Percentiles rank a stretch among this genome's conserved stretches.
phyloP scores from a whole-genome alignment of 345 rosid genomes.

The Turnera subulata region DNA sequence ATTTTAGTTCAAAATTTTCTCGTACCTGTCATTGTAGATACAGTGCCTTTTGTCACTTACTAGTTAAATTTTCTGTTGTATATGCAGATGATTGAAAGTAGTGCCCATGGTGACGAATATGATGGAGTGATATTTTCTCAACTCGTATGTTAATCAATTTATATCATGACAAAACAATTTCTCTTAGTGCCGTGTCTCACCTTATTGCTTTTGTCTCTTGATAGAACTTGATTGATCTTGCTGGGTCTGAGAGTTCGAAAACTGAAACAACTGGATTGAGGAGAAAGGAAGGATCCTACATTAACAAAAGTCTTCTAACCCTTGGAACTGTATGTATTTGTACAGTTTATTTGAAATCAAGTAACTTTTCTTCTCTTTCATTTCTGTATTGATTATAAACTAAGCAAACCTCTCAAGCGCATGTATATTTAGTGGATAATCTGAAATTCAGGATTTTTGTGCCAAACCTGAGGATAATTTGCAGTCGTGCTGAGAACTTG shows the following conservation, averaged over 20 bases:
- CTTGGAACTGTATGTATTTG: conserved; percentile 84
- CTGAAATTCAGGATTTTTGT: neutral
- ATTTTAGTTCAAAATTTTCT: neutral
- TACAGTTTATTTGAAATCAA: neutral
- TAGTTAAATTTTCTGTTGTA: neutral
- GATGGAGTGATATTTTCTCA: conserved; percentile 99
- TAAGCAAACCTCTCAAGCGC: no score
- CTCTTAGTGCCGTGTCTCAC: conserved; percentile 7
- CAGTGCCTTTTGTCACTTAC: neutral
- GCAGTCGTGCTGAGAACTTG: conserved; percentile 5
- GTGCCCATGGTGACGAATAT: conserved; percentile 87
- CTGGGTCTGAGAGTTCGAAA: conserved; percentile 99
- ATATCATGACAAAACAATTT: conserved; percentile 7
- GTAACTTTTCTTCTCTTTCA: neutral
- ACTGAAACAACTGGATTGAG: conserved; percentile 97
- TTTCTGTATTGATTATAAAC: neutral
- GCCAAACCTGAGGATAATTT: neutral
- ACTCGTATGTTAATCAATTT: conserved; percentile 55
- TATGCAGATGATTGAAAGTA: conserved; percentile 97
- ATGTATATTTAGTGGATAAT: neutral
- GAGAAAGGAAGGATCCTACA: conserved; percentile 98
- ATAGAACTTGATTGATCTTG: conserved; percentile 97
- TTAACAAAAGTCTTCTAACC: conserved; percentile 98
- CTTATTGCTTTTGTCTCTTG: conserved; percentile 16
- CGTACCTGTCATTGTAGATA: neutral